Evolutionary conservation across 345 rosid genomes (phyloP).

Genomic region (Salix suchowensis): DNA sequence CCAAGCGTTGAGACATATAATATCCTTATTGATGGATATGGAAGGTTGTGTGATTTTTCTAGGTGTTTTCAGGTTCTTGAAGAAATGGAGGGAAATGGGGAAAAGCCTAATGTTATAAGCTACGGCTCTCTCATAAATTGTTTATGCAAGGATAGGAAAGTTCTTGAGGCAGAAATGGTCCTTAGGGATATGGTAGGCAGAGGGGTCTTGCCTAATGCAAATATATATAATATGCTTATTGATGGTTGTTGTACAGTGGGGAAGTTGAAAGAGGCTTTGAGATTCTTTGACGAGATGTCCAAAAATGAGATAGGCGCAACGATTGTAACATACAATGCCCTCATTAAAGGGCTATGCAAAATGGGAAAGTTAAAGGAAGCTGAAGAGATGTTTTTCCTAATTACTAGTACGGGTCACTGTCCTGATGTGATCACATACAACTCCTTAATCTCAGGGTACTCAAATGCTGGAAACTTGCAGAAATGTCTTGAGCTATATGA

Average conservation of each 20-base stretch:
- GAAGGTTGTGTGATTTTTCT: constrained; percentile 46
- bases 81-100: constrained; percentile 63
- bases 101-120: constrained; percentile 60
- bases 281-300: constrained; percentile 60
- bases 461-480: constrained; percentile 37
- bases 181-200: constrained; percentile 55
- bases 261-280: constrained; percentile 54
- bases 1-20: constrained; percentile 61
- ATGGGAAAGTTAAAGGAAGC: constrained; percentile 51
- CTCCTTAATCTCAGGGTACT: constrained; percentile 66
- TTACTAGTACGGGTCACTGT: constrained; percentile 40
- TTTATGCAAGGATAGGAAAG: constrained; percentile 63
- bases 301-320: constrained; percentile 40
- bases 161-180: constrained; percentile 71
- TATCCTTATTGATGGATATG: constrained; percentile 67
- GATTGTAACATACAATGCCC: constrained; percentile 70
- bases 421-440: constrained; percentile 73
- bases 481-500: constrained; percentile 62
- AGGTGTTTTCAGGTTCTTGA: constrained; percentile 66
- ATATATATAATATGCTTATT: constrained; percentile 71
- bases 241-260: constrained; percentile 53
- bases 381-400: constrained; percentile 52
- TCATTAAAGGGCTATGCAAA: constrained; percentile 66
- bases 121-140: constrained; percentile 70
- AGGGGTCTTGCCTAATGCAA: constrained; percentile 53